Evolutionary conservation across 1,139 yeast species (phyloP), one percentile per base, ranked within the genome.

Genomic region (Yamadazyma blattariae): DNA sequence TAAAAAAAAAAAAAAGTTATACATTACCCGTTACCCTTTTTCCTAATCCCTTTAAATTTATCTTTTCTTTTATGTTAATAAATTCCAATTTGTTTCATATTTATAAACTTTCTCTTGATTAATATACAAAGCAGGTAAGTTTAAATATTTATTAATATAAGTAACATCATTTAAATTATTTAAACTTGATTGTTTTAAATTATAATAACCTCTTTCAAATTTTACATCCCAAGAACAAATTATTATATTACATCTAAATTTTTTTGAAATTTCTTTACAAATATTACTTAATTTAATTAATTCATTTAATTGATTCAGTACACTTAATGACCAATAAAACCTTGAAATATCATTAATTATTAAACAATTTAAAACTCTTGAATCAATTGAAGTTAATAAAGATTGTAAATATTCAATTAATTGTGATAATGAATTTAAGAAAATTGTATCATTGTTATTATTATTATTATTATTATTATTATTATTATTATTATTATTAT

Each of bases 261-360:
- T 52, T 2, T 16, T 34, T 34, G 46, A 44, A 9, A 57, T 39
- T 1, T 27, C 20, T 8, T 16, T 13, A 10, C 41, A 23, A 24
- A 25, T 6, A 3, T 14, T 12, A 16, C 20, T 7, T 21, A 43
- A 17, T 6, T 21, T 20, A 2, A 22, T 19, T 9, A 38, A 35
- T 15, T 31, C 5, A 7, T 8, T 5, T 4, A 40, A 10, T 5
- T 21, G 24, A 30, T 50, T 50, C 18, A 48, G 33, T 22, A 43
- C 27, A 36, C 52, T 52, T 23, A 62, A 41, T 14, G 56, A 57
- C 70, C 71, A 68, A 40, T 54, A 64, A 36, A 54, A 64, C 14
- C 54, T 47, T 4, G 72, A 64, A 15, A 53, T 12, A 30, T 51
- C 51, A 24, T 36, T 39, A 6, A 46, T 26, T 3, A 40, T 34